Evolutionary conservation across 805 yeast genomes (phyloP), one percentile per base, ranked within the genome.

Genomic region (Jamesozyma lodderae): DNA sequence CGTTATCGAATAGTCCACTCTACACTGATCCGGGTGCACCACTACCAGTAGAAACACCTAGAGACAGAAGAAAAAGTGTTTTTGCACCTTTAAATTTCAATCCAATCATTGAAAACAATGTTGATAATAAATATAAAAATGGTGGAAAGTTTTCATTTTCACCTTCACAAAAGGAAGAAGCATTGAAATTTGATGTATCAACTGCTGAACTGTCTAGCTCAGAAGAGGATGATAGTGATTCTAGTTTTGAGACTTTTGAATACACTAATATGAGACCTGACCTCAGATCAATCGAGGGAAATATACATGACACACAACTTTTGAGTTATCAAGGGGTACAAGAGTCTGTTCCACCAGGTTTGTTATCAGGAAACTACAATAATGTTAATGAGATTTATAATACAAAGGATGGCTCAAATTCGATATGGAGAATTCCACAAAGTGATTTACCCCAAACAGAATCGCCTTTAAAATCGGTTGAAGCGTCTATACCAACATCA

Each of bases 11-110:
- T 2, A 69, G 77, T 2, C 79, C 79, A 0, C 59, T 72, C 18
- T 81, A 81, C 48, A 73, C 68, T 34, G 94, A 83, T 53, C 94
- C 94, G 0, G 94, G 94, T 31, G 94, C 94, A 0, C 94, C 94
- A 3, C 63, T 77, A 2, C 90, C 94, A 0, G 60, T 73, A 15
- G 69, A 45, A 41, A 62, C 75, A 0, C 71, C 73, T n/a, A 67
- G 55, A 30, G 71, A 64, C 9, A 60, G 57, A 35, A 63, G 57
- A 36, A 72, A 63, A 40, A 83, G 95, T 31, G 75, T 80, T 0
- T 88, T 86, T 59, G 83, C 95, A 0, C 94, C 95, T 0, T 65
- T 87, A 30, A 69, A 72, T 30, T 88, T 87, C 62, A 81, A 84
- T 49, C 95, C 95, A 0, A 71, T 80, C 15, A 81, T 85, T 38